Evolutionary conservation across 495 filamentous ascomycete genomes (phyloP), one percentile per base, ranked within the genome.

Genomic region (Aspergillus affinis): DNA sequence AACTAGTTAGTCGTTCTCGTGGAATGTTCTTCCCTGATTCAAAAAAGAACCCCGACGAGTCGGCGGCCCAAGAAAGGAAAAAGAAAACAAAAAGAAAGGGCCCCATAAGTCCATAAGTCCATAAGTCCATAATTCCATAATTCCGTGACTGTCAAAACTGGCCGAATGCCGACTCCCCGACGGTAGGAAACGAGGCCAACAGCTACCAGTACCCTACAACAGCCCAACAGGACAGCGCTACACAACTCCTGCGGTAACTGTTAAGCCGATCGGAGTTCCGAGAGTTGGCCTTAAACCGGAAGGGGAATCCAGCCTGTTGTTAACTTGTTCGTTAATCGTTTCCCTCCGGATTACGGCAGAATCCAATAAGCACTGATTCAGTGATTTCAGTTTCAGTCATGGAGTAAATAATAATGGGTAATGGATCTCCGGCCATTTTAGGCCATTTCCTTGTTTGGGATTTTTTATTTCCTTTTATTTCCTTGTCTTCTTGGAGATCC

Each of bases 91-190:
- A 49, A 49, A 32, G 7, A 32, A 12, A 3, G 30, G 10, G 30
- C 48, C 8, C 18, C 18, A 17, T 19, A 48, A 48, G 21, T 6
- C 47, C 17, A 48, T 48, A 36, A 44, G 1, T n/a, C 50, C 27
- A 26, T 19, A 8, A 23, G 20, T n/a, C 23, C 23, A 26, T 26
- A 26, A 26, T 4, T 26, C 23, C 19, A 53, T 50, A 47, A 54
- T 53, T 56, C 55, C 36, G 45, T 47, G n/a, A 29, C 41, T 49
- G 21, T 54, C 45, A 19, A 61, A 58, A 58, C 17, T 55, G 15
- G 57, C 68, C 68, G 65, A 68, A 45, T 60, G 59, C 68, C 68
- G 63, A 63, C 41, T 64, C 32, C 65, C 63, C 59, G n/a, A 30
- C 19, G 10, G 5, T 54, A 12, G 10, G 15, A 30, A 4, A 4